Percentiles rank a stretch among this genome's conserved stretches.
phyloP scores from a whole-genome alignment of 345 rosid genomes.

The Arabidopsis suecica region DNA sequence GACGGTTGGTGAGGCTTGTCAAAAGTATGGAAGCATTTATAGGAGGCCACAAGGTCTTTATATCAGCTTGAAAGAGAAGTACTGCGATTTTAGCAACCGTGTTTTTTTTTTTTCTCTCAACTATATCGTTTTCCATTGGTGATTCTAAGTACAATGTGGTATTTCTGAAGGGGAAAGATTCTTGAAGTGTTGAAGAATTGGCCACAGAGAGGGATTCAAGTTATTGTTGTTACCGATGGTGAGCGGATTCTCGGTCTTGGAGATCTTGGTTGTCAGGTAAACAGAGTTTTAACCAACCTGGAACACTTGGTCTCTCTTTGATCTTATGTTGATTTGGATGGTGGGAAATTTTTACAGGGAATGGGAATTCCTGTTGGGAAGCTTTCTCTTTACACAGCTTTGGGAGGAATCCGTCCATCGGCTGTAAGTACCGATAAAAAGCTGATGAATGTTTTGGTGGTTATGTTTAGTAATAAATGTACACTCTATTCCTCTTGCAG shows the following conservation, averaged over 20 bases:
- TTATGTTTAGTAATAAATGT: not conserved
- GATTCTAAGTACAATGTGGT: not conserved
- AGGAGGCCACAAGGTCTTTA: conserved; percentile 93
- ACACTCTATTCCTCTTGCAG: conserved; percentile 42
- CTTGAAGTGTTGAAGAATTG: conserved; percentile 92
- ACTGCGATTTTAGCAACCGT: not conserved
- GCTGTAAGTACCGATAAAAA: conserved; percentile 58
- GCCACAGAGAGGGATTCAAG: conserved; percentile 92
- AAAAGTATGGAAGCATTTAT: conserved; percentile 93
- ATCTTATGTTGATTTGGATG: conserved; percentile 12
- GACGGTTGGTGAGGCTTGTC: conserved; percentile 98
- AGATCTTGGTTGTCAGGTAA: conserved; percentile 99
- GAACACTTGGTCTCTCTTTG: not conserved
- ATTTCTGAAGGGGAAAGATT: conserved; percentile 73
- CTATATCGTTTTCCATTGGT: not conserved
- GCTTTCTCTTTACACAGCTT: conserved; percentile 82
- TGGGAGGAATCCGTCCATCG: conserved; percentile 90
- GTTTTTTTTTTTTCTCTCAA: not conserved
- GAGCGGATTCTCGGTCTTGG: conserved; percentile 96
- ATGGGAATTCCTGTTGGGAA: conserved; percentile 98
- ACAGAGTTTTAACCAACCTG: not conserved
- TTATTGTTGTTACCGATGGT: conserved; percentile 97
- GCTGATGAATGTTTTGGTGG: not conserved
- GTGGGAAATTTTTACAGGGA: conserved; percentile 52
- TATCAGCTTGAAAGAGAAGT: conserved; percentile 97